These are phyloP conservation scores for Neonectria magnoliae DNA, from an alignment of 2,329 filamentous ascomycete genomes.

Conservation along the genomic window DNA sequence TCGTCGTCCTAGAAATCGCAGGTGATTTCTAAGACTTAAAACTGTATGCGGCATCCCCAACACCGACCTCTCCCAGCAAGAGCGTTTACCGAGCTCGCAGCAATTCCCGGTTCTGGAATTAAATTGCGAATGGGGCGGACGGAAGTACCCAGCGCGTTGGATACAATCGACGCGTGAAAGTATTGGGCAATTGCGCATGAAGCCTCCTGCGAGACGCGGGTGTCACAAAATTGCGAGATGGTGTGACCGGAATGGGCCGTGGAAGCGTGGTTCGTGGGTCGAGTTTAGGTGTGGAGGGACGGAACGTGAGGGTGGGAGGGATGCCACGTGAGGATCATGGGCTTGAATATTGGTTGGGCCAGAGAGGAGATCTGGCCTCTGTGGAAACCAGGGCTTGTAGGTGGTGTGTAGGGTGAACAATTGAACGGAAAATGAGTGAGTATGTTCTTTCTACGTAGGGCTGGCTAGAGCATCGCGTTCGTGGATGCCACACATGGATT, in stretches of 20 bases:
- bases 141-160: background rate
- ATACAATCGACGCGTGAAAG: background rate
- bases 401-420: background rate
- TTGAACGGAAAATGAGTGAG: background rate
- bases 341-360: background rate
- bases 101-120: background rate
- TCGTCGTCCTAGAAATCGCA: background rate
- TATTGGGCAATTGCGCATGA: background rate
- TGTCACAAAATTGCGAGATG: constrained; percentile 3
- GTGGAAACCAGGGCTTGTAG: background rate
- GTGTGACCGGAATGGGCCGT: constrained; percentile 15
- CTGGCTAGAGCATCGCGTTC: background rate
- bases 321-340: constrained; percentile 17
- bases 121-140: background rate
- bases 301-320: constrained; percentile 1
- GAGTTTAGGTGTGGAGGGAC: constrained; percentile 8
- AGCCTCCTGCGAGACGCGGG: background rate
- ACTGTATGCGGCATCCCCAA: background rate
- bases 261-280: constrained; percentile 10
- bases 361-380: background rate
- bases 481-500: background rate
- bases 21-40: background rate
- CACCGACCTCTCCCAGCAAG: background rate
- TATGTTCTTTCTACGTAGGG: background rate
- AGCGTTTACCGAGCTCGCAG: background rate